A percentile compares a stretch with the other conserved stretches of the same genome.
phyloP scores from a whole-genome alignment of 768 basidiomycete species.

The Lactarius indigo region DNA sequence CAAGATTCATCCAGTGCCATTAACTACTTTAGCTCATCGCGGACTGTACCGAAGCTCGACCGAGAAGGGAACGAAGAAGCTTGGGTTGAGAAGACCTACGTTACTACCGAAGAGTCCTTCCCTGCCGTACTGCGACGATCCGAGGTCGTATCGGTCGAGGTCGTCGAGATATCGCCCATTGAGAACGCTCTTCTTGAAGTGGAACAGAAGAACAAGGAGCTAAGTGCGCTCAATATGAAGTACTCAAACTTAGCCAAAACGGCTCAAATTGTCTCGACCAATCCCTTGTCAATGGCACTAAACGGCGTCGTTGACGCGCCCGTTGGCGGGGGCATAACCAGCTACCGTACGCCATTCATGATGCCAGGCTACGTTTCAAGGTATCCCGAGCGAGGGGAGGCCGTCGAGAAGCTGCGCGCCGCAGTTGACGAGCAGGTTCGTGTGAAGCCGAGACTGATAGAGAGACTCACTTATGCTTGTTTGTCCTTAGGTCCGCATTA shows the following conservation, averaged over 20 bases:
- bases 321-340: conserved; percentile 67
- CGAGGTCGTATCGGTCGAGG: conserved; percentile 68
- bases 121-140: conserved; percentile 90
- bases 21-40: conserved; percentile 74
- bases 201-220: conserved; percentile 73
- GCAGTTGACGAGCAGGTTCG: conserved; percentile 82
- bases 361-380: conserved; percentile 59
- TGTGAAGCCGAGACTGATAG: conserved; percentile 10
- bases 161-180: conserved; percentile 80
- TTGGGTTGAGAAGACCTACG: conserved; percentile 88
- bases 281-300: conserved; percentile 78
- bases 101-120: conserved; percentile 83
- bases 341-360: conserved; percentile 77
- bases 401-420: conserved; percentile 65
- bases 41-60: conserved; percentile 60
- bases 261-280: conserved; percentile 67
- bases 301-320: conserved; percentile 87
- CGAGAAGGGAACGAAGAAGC: conserved; percentile 67
- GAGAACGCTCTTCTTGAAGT: conserved; percentile 82
- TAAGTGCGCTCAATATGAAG: conserved; percentile 61
- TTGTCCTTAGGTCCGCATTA: conserved; percentile 59
- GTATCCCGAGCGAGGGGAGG: conserved; percentile 65
- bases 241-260: conserved; percentile 81
- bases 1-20: conserved; percentile 54
- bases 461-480: background rate